Base-by-base conservation (phyloP, 1,139 yeast species). In the Blastobotrys illinoisensis region DNA sequence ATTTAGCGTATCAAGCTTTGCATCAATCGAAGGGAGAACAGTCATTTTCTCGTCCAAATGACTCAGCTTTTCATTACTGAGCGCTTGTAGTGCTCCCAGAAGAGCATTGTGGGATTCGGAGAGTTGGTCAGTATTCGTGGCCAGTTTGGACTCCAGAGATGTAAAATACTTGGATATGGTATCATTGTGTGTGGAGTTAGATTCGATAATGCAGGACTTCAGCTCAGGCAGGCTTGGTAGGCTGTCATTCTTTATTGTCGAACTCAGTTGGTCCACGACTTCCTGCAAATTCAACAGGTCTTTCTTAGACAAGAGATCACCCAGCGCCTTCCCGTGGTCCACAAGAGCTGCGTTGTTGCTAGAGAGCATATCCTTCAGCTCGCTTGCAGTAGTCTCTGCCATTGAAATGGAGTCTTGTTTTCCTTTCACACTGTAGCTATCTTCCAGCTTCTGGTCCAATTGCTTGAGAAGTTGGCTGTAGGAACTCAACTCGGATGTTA, bases 211-310 rank as follows among this genome's bases (percentile, higher is more conserved):
- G 2, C 16, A 16, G 16, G 40, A 13, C 40, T n/a, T 32, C 5
- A 32, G 40, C 16, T 32, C 40, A 3, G 40, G 40, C 47, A n/a
- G 48, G 16, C 36, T 52, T 44, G 9, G 53, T 48, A 40, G 51
- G 49, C 40, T 46, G 6, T 3, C 53, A 9, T 7, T 52, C 28
- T n/a, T 50, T 23, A 14, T 49, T 45, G 19, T 14, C 21, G 18
- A 1, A 13, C 9, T 40, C 26, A 46, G 11, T 9, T 24, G 18
- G n/a, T 46, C 49, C 44, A 52, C 20, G 14, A 24, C 23, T 9
- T 36, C 47, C 14, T 47, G 20, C 43, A 51, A 14, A 7, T 7
- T 21, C 19, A 16, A 13, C 11, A 47, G 3, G 11, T 28, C 23
- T 7, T 26, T n/a, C 16, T 47, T 47, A 4, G 49, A 16, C 5